These are phyloP conservation scores for Mycena citricolor DNA, from an alignment of 1,284 basidiomycete species.

Conservation along the genomic window DNA sequence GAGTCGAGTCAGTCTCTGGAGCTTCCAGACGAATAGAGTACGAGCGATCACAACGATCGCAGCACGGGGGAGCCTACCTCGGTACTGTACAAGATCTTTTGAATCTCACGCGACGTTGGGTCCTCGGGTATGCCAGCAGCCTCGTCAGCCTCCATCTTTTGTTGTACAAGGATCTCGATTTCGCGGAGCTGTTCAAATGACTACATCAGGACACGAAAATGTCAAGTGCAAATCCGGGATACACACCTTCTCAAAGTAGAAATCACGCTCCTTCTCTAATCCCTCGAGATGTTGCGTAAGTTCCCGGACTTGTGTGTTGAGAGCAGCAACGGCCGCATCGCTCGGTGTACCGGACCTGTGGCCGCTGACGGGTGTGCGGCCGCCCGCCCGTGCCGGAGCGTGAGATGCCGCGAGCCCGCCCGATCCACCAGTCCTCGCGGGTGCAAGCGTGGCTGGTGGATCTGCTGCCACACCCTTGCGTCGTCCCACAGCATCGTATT, in stretches of 20 bases:
- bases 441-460: conserved; percentile 76
- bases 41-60: conserved; percentile 1
- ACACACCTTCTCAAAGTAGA: conserved; percentile 94
- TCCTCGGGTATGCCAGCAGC: conserved; percentile 68
- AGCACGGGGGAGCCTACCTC: conserved; percentile 64
- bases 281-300: conserved; percentile 83
- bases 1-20: background rate
- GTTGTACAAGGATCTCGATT: conserved; percentile 91
- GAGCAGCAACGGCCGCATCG: conserved; percentile 54
- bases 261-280: conserved; percentile 93
- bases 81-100: conserved; percentile 93
- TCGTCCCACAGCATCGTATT: conserved; percentile 86
- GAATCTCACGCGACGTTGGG: conserved; percentile 77
- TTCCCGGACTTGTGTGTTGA: conserved; percentile 82
- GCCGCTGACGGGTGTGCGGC: conserved; percentile 68
- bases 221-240: background rate
- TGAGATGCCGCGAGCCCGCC: too few species aligned
- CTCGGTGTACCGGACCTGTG: conserved; percentile 62
- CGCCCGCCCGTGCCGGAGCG: conserved; percentile 50
- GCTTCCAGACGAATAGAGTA: too few species aligned
- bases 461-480: conserved; percentile 75
- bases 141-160: conserved; percentile 64
- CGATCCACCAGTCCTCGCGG: conserved; percentile 39
- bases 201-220: background rate
- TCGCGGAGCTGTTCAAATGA: conserved; percentile 71